Evolutionary conservation across 73 alveolate genomes (phyloP).

Genomic region (Breviolum minutum): DNA sequence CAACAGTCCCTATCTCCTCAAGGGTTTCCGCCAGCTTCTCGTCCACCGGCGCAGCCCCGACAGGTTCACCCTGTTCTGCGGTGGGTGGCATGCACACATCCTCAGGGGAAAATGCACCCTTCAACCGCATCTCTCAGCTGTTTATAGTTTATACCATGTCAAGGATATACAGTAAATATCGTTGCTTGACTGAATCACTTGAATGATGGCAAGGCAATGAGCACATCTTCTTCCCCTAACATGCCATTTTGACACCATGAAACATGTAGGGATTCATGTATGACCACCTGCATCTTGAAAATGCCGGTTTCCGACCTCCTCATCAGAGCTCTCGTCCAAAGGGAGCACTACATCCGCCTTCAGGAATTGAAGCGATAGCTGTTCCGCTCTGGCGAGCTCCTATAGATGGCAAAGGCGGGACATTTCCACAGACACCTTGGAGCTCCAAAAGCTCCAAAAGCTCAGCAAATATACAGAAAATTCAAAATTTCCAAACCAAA

Average conservation of each 20-base stretch:
- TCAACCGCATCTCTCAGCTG: too few species aligned
- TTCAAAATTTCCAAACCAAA: not conserved
- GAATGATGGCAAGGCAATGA: not conserved
- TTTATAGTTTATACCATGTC: too few species aligned
- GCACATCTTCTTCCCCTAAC: not conserved
- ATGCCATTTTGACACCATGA: not conserved
- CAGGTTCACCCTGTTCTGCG: too few species aligned
- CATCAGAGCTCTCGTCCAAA: slow-evolving; percentile 13
- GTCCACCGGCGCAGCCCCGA: too few species aligned
- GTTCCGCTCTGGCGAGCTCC: slow-evolving; percentile 58
- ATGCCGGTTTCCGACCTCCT: not conserved
- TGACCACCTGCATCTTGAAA: not conserved
- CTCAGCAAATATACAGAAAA: not conserved
- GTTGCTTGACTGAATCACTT: not conserved
- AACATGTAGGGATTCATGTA: not conserved
- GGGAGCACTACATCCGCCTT: slow-evolving; percentile 85
- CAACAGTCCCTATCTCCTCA: too few species aligned
- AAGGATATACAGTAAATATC: too few species aligned
- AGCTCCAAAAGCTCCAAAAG: not conserved
- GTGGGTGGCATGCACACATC: too few species aligned
- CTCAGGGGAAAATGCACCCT: too few species aligned
- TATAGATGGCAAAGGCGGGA: not conserved
- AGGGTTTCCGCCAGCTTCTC: too few species aligned
- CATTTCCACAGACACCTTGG: not conserved
- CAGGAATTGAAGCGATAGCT: slow-evolving; percentile 73